These are phyloP conservation scores for Macaranga tanarius DNA, from an alignment of 441 rosid species.

Conservation along the genomic window DNA sequence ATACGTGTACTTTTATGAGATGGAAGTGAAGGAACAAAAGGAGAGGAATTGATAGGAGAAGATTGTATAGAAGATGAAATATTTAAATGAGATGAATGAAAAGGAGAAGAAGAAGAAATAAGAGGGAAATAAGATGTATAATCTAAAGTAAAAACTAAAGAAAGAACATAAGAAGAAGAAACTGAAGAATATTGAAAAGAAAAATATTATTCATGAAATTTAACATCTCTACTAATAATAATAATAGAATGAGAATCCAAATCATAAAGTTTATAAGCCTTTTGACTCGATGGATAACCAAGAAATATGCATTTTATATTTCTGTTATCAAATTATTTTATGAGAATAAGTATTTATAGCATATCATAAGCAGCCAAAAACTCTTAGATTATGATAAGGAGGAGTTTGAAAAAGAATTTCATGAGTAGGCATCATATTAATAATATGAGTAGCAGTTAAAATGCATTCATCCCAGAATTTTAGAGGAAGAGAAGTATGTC, in stretches of 20 bases:
- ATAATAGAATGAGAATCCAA: background rate
- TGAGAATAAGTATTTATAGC: background rate
- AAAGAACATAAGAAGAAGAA: background rate
- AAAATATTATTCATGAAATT: background rate
- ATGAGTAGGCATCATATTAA: background rate
- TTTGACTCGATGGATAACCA: background rate
- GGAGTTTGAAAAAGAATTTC: background rate
- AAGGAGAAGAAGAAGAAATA: background rate
- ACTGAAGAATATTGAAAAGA: background rate
- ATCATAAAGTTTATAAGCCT: too few relatives aligned
- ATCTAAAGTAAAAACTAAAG: too few relatives aligned
- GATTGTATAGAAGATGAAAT: too few relatives aligned
- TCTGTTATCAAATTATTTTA: background rate
- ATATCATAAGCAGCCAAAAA: background rate
- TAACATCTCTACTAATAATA: background rate
- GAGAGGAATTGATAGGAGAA: too few relatives aligned
- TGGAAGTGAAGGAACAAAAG: too few relatives aligned
- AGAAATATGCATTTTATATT: background rate
- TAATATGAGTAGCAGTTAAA: background rate
- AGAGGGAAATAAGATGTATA: too few relatives aligned
- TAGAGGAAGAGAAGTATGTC: background rate
- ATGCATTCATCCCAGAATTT: background rate
- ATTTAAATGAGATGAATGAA: too few relatives aligned
- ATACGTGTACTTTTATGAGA: too few relatives aligned
- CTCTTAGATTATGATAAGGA: background rate